Base-by-base conservation (phyloP, 2,329 filamentous ascomycete species). In the Talaromyces rugulosus region DNA sequence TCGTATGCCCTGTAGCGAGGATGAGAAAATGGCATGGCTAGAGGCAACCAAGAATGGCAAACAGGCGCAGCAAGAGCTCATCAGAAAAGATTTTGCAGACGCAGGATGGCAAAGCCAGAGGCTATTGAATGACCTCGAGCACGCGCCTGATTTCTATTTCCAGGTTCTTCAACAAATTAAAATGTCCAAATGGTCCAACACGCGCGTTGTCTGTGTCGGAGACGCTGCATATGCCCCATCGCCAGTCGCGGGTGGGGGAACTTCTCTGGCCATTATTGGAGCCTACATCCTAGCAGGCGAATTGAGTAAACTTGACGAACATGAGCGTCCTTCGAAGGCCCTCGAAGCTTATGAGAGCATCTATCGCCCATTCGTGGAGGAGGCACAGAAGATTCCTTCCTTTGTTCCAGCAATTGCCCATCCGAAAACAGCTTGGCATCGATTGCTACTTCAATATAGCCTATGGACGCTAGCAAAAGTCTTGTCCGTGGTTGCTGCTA, bases 211-310 rank as follows among this genome's bases (percentile, higher is more conserved):
- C 1, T 72, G 86, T 0, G 58, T 86, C 0, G 85, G 85, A 0
- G 85, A 88, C 64, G 82, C 85, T 1, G 83, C 72, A 0, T 82
- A 80, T 66, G 80, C 78, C 28, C 82, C 83, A 0, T 77, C 79
- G 0, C 77, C 80, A 0, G 63, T 81, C 4, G 81, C 79, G 0
- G 85, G 84, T 0, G 78, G 82, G 73, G 84, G 84, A 0, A 85
- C 82, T 0, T 81, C 79, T 1, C 66, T 75, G 0, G 78, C 79
- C 0, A 67, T 87, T 0, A 68, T 82, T 0, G 80, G 80, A 16
- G 70, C 70, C 7, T 72, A 71, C 61, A 50, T 71, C 30, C 65
- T 72, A 8, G 70, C 67, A 27, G 69, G 69, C 14, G 70, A 85
- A 40, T 40, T 40, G 6, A 40, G 36, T 8, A 40, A 40, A 6